Evolutionary conservation across 345 rosid species (phyloP).

Genomic region (Eucalyptus microcorys): DNA sequence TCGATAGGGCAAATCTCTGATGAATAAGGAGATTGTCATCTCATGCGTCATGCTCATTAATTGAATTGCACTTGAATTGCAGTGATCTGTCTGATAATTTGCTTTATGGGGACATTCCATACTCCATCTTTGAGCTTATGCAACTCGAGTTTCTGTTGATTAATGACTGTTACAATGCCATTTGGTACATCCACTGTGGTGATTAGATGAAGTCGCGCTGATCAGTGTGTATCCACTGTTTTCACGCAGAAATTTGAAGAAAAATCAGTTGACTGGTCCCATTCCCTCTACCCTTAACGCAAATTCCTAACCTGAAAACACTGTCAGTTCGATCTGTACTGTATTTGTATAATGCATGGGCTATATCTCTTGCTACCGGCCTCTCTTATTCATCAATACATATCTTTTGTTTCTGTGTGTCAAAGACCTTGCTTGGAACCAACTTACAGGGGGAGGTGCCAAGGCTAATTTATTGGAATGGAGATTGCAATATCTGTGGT

Average conservation of each 20-base stretch:
- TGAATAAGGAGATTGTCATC: background rate
- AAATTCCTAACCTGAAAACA: conserved; percentile 70
- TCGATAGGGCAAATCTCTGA: too few relatives aligned
- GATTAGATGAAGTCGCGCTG: background rate
- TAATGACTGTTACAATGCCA: background rate
- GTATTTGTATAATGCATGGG: background rate
- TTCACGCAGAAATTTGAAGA: conserved; percentile 52
- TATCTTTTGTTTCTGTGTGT: background rate
- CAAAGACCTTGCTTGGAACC: conserved; percentile 79
- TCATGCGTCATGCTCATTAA: background rate
- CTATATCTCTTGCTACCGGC: background rate
- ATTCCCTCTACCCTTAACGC: conserved; percentile 77
- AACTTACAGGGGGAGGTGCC: conserved; percentile 76
- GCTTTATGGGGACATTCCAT: conserved; percentile 71
- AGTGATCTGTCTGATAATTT: conserved; percentile 71
- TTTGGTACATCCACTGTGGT: background rate
- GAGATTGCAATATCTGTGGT: conserved; percentile 76
- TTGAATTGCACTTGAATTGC: background rate
- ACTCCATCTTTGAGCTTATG: conserved; percentile 74
- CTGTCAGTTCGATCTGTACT: conserved; percentile 19
- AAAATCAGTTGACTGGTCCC: conserved; percentile 76
- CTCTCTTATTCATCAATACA: background rate
- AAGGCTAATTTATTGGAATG: conserved; percentile 84
- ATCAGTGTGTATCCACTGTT: background rate
- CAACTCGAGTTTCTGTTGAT: conserved; percentile 60